Conservation (phyloP, 345 rosid species). For the Eucalyptus marginata region DNA sequence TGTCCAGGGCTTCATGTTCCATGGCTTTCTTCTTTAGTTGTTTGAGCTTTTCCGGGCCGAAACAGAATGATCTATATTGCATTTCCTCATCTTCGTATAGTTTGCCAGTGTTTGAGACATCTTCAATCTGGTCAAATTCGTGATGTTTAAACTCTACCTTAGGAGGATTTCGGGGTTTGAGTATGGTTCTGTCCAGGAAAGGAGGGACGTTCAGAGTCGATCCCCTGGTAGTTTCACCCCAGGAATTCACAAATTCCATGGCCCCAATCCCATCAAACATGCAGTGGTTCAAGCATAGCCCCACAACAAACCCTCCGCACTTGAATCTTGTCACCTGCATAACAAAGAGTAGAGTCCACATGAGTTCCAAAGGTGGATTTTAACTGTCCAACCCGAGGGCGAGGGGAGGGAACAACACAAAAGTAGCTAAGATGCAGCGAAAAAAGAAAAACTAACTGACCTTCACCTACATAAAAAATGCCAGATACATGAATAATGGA, state of each 20-base stretch:
- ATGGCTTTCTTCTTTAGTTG: conserved; percentile 37
- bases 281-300: conserved; percentile 71
- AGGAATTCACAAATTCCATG: conserved; percentile 80
- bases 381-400: background rate
- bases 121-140: conserved; percentile 66
- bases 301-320: conserved; percentile 73
- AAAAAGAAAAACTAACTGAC: background rate
- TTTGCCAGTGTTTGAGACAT: conserved; percentile 39
- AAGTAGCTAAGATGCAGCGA: background rate
- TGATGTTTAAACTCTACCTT: conserved; percentile 42
- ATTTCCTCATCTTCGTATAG: conserved; percentile 57
- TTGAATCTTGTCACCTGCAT: conserved; percentile 72
- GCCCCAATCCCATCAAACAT: conserved; percentile 80
- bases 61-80: conserved; percentile 55
- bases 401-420: background rate
- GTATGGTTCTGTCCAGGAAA: conserved; percentile 42
- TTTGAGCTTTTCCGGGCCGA: conserved; percentile 46
- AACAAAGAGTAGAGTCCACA: background rate
- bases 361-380: background rate
- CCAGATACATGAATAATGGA: background rate
- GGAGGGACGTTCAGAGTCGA: conserved; percentile 58
- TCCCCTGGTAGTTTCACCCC: conserved; percentile 79
- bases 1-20: conserved; percentile 26
- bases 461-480: background rate
- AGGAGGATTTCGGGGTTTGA: conserved; percentile 48